Evolutionary conservation across 2,329 filamentous ascomycete species (phyloP).

Genomic region (Alternaria angustiovoidea): DNA sequence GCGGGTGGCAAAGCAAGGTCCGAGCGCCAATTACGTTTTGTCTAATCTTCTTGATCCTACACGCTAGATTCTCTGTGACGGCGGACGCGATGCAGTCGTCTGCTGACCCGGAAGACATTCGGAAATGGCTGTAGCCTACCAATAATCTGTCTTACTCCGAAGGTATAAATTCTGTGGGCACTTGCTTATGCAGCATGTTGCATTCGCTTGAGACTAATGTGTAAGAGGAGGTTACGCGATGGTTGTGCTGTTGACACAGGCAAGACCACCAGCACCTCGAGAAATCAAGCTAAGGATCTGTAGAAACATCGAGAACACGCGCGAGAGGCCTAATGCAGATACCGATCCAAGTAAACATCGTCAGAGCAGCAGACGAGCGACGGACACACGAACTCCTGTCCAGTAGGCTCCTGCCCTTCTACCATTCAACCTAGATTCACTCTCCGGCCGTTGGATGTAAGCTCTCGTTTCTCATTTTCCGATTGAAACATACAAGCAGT

Average conservation of each 20-base stretch:
- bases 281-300: not conserved
- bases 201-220: slow-evolving; percentile 29
- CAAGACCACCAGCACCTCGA: not conserved
- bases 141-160: not conserved
- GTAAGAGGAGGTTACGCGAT: slow-evolving; percentile 18
- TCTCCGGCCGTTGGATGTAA: not conserved
- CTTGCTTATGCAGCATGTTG: slow-evolving; percentile 13
- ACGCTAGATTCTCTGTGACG: not conserved
- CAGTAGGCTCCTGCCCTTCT: not conserved
- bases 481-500: not conserved
- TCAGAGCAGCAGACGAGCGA: not conserved
- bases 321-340: slow-evolving; percentile 32
- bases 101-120: not conserved
- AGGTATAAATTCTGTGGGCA: not conserved
- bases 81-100: slow-evolving; percentile 8
- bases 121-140: not conserved
- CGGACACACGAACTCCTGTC: not conserved
- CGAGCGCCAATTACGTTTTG: slow-evolving; percentile 1
- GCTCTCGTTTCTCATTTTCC: not conserved
- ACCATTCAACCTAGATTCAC: not conserved
- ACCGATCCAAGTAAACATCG: slow-evolving; percentile 13
- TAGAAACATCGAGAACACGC: slow-evolving; percentile 40
- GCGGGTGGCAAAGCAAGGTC: not conserved
- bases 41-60: not conserved
- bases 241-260: slow-evolving; percentile 32